Conservation (phyloP, 75 land plant species). For the Cupressus sempervirens region DNA sequence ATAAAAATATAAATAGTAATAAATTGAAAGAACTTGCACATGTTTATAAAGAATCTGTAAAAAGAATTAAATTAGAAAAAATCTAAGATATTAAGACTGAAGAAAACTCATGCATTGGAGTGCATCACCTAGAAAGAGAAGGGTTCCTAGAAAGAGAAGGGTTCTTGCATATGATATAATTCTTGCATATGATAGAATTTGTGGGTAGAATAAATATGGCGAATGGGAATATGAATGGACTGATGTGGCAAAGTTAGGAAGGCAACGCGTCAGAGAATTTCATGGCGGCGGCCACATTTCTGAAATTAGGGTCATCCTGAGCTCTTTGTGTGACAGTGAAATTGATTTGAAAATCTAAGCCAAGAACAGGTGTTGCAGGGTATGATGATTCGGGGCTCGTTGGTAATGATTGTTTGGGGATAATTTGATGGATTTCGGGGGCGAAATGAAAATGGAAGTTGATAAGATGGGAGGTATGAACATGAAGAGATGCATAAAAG, state of each 20-base stretch:
- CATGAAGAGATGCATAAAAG: slow-evolving; percentile 1
- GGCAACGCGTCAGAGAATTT: slow-evolving; percentile 7
- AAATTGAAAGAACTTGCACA: no score
- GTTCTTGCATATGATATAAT: no score
- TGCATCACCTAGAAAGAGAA: no score
- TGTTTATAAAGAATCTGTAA: no score
- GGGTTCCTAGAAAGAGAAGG: no score
- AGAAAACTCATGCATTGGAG: no score
- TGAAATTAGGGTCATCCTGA: not conserved
- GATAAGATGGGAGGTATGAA: no score
- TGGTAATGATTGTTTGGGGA: not conserved
- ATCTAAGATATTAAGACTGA: no score
- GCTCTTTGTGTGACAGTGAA: not conserved
- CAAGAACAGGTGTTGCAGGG: not conserved
- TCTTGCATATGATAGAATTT: not conserved
- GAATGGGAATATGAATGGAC: slow-evolving; percentile 6
- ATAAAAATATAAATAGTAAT: no score
- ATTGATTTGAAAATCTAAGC: not conserved
- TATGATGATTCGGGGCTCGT: not conserved
- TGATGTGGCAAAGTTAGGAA: slow-evolving; percentile 3
- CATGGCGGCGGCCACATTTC: slow-evolving; percentile 7
- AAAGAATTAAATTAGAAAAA: no score
- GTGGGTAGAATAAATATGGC: not conserved
- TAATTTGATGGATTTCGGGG: not conserved
- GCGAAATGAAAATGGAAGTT: not conserved